Evolutionary conservation across 805 yeast species (phyloP).

Genomic region (Candida jianshihensis): DNA sequence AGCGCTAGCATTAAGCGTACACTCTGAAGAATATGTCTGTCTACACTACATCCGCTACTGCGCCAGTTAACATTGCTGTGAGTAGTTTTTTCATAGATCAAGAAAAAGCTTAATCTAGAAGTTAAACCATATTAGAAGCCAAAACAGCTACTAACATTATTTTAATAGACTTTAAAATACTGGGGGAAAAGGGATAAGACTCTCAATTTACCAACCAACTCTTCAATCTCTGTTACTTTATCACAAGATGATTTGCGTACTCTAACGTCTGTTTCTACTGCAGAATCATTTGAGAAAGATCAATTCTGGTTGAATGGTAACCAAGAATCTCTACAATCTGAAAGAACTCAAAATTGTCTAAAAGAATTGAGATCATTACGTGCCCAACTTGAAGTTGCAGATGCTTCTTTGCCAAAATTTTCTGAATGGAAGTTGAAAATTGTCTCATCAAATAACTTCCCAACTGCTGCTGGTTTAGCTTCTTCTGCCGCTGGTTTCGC

Average conservation of each 20-base stretch:
- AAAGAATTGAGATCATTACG: conserved; percentile 68
- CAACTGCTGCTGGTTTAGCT: conserved; percentile 98
- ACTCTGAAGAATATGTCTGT: conserved; percentile 41
- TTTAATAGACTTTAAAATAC: conserved; percentile 72
- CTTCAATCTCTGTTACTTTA: conserved; percentile 90
- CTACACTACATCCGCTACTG: conserved; percentile 77
- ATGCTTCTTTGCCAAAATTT: conserved; percentile 50
- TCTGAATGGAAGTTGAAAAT: conserved; percentile 65
- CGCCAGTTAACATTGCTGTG: conserved; percentile 96
- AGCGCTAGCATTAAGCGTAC: not conserved
- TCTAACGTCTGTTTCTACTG: conserved; percentile 78
- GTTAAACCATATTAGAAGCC: too few relatives aligned
- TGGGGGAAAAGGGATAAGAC: conserved; percentile 96
- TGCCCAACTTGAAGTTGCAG: conserved; percentile 45
- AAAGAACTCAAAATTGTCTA: conserved; percentile 66
- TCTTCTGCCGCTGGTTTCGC: conserved; percentile 99
- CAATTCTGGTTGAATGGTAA: conserved; percentile 82
- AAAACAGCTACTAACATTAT: not conserved
- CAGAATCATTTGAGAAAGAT: conserved; percentile 50
- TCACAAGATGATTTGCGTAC: conserved; percentile 89
- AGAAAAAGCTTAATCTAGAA: too few relatives aligned
- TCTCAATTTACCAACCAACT: conserved; percentile 90
- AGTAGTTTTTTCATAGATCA: too few relatives aligned
- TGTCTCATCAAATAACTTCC: conserved; percentile 93
- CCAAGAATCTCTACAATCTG: conserved; percentile 60